Base-by-base conservation (phyloP, 345 rosid species). In the Jatropha curcas region DNA sequence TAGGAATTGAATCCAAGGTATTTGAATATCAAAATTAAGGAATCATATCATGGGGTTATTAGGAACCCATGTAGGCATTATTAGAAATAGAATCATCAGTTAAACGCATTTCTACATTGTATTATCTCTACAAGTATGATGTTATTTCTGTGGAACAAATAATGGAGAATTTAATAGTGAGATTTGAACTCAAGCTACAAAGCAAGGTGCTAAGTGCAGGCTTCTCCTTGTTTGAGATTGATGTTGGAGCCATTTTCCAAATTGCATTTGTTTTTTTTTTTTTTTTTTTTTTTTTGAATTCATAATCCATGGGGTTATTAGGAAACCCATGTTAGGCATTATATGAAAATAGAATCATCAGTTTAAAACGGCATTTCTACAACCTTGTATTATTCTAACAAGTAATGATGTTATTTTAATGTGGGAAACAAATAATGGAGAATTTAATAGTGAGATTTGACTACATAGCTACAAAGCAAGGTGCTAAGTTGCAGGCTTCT, bases 1-100 rank as follows among this genome's bases (percentile, higher is more conserved):
- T 53, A 25, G 75, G 61, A 72, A 63, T 45, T 55, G 41, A 58
- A 16, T 71, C 68, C 68, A 3, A 51, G 67, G 24, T 25, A 61
- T 27, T 8, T n/a, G n/a, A 3, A 37, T 16, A 37, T 33, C 50
- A 17, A 37, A 25, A 41, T 24, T 37, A 24, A 56, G 27, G 35
- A 24, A 27, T 37, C 24, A 52, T 27, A 45, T 20, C 28, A 57
- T 55, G 41, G 45, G 6, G 41, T 73, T n/a, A 17, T 22, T 22
- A 51, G 45, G 27, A 63, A 71, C 19, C 74, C 59, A 50, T 37
- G 22, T 5, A 25, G 46, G 52, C 34, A 27, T 37, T 70, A 17
- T 56, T 20, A 25, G 34, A 5, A 8, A 22, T 7, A 37, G 30
- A 2, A 58, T 27, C n/a, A 58, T 20, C 35, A 28, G 35, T 14